Conservation (phyloP, 495 filamentous ascomycete genomes). For the Annulohypoxylon bovei region DNA sequence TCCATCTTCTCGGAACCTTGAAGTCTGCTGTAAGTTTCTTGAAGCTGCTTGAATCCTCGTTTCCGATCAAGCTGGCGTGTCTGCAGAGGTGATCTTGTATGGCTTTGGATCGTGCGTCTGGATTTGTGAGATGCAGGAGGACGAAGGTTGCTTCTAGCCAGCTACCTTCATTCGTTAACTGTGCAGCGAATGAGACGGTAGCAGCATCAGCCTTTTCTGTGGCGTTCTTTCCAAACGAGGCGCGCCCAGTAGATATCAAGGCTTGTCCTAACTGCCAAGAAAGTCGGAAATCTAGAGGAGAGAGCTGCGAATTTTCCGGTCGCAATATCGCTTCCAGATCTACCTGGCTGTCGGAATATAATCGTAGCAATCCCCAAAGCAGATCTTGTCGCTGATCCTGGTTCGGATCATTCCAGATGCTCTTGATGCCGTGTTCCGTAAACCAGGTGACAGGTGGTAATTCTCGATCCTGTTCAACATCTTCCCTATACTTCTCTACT, state of each 20-base stretch:
- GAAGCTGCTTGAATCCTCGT: slow-evolving; percentile 64
- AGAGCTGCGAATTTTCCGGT: slow-evolving; percentile 67
- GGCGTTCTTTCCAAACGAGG: slow-evolving; percentile 53
- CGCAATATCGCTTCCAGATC: slow-evolving; percentile 65
- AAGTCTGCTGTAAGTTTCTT: slow-evolving; percentile 66
- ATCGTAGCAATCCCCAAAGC: slow-evolving; percentile 84
- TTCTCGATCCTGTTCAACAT: slow-evolving; percentile 71
- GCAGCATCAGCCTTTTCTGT: slow-evolving; percentile 70
- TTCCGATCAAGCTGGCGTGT: slow-evolving; percentile 65
- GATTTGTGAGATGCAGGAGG: slow-evolving; percentile 76
- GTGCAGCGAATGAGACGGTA: slow-evolving; percentile 74
- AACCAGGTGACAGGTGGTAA: slow-evolving; percentile 70
- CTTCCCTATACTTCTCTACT: slow-evolving; percentile 71
- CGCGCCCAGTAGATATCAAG: slow-evolving; percentile 60
- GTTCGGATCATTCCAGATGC: slow-evolving; percentile 61
- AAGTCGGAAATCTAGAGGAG: slow-evolving; percentile 76
- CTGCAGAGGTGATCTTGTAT: slow-evolving; percentile 76
- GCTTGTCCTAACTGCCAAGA: slow-evolving; percentile 80
- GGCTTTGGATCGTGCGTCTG: slow-evolving; percentile 68
- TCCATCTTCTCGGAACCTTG: slow-evolving; percentile 76
- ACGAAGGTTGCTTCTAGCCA: slow-evolving; percentile 78
- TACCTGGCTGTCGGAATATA: slow-evolving; percentile 67
- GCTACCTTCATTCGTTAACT: slow-evolving; percentile 72
- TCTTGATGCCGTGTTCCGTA: slow-evolving; percentile 57
- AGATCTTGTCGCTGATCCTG: slow-evolving; percentile 73